Conservation (phyloP, 805 yeast species). For the Wickerhamomyces ciferrii region DNA sequence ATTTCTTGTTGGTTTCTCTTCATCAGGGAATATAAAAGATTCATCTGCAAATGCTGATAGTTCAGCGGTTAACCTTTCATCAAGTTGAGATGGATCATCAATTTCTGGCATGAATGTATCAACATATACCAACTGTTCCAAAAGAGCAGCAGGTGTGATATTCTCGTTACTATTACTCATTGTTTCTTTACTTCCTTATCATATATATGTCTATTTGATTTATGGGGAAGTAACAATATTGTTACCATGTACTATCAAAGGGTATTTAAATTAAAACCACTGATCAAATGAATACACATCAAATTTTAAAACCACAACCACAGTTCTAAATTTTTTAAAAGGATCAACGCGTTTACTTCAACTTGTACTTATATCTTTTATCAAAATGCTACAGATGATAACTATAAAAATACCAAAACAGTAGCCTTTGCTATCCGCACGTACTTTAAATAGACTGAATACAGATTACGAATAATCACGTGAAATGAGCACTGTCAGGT, state of each 20-base stretch:
- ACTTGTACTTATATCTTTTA: no score
- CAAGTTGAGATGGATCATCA: slow-evolving; percentile 36
- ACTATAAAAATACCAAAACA: no score
- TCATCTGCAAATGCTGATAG: slow-evolving; percentile 82
- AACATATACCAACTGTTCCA: slow-evolving; percentile 77
- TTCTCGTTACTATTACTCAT: slow-evolving; percentile 10
- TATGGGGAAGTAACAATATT: no score
- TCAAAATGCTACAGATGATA: no score
- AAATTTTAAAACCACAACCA: not conserved
- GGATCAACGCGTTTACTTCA: not conserved
- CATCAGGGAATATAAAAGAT: slow-evolving; percentile 76
- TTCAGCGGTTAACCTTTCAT: slow-evolving; percentile 54
- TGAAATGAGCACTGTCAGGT: slow-evolving; percentile 5
- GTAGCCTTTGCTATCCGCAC: not conserved
- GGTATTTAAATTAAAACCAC: no score
- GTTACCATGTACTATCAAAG: no score
- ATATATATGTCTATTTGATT: no score
- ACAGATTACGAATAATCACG: slow-evolving; percentile 5
- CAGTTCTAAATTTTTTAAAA: not conserved
- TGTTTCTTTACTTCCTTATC: no score
- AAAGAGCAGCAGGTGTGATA: slow-evolving; percentile 36
- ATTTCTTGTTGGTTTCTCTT: slow-evolving; percentile 49
- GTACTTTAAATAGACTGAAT: not conserved
- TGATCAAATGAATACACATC: no score
- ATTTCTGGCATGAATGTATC: slow-evolving; percentile 65